Evolutionary conservation across 768 basidiomycete species (phyloP).

Genomic region (Glaciozyma martinii): DNA sequence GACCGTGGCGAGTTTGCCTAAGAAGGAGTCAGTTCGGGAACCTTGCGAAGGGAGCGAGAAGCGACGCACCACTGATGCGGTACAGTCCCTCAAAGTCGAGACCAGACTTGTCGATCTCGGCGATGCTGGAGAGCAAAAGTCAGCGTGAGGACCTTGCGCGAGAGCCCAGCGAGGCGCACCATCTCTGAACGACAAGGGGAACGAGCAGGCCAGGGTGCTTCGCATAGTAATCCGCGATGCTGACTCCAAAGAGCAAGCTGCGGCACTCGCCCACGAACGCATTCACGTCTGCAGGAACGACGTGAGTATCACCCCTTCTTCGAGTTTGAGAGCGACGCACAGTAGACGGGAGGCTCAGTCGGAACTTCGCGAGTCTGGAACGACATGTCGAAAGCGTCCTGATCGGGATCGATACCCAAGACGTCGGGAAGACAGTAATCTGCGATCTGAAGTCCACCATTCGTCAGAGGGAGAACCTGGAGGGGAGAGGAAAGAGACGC

Average conservation of each 20-base stretch:
- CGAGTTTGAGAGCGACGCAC: neutral
- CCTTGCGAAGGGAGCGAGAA: neutral
- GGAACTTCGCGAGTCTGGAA: neutral
- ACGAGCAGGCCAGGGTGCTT: constrained; percentile 23
- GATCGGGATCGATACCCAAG: constrained; percentile 7
- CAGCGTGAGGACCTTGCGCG: rapidly evolving
- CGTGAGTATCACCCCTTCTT: neutral
- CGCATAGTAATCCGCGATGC: constrained; percentile 29
- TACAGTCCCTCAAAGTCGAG: constrained; percentile 35
- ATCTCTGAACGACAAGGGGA: constrained; percentile 25
- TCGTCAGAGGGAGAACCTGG: too few species aligned
- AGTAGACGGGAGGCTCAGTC: constrained; percentile 23
- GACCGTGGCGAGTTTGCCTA: constrained; percentile 22
- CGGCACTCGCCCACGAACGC: constrained; percentile 33
- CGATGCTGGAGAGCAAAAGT: constrained; percentile 5
- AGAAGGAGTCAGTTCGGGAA: neutral
- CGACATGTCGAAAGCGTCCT: constrained; percentile 17
- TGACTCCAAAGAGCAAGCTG: constrained; percentile 32
- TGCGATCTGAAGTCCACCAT: too few species aligned
- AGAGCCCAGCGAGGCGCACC: constrained; percentile 2
- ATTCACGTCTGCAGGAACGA: constrained; percentile 14
- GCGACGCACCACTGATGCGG: constrained; percentile 25
- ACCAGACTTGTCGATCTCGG: constrained; percentile 24
- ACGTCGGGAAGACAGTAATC: neutral
- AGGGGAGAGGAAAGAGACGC: neutral